Conservation (phyloP, 805 yeast genomes). For the Saturnispora saitoi region DNA sequence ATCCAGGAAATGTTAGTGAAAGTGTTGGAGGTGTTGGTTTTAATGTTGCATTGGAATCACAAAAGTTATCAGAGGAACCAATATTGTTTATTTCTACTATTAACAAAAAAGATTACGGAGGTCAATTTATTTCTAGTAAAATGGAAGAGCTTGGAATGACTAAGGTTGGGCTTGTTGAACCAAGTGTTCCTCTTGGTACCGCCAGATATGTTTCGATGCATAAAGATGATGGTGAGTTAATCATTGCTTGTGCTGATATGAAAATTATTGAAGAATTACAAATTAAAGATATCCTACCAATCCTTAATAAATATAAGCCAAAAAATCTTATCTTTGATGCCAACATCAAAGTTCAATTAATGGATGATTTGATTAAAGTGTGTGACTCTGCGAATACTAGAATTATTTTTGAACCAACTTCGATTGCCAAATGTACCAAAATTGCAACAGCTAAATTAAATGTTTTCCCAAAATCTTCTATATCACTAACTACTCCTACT, state of each 20-base stretch:
- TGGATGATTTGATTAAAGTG: conserved; percentile 30
- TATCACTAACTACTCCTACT: conserved; percentile 61
- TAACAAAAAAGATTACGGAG: conserved; percentile 48
- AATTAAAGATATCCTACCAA: conserved; percentile 32
- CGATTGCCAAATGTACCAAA: conserved; percentile 50
- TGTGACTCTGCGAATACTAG: conserved; percentile 20
- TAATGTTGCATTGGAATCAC: conserved; percentile 58
- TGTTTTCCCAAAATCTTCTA: conserved; percentile 40
- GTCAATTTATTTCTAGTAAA: conserved; percentile 30
- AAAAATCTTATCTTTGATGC: conserved; percentile 54
- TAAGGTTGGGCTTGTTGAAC: conserved; percentile 32
- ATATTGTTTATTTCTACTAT: conserved; percentile 44
- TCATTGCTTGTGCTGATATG: conserved; percentile 84
- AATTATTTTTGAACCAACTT: conserved; percentile 69
- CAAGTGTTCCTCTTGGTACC: conserved; percentile 29
- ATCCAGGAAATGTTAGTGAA: conserved; percentile 48
- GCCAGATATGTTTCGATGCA: conserved; percentile 74
- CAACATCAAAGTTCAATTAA: conserved; percentile 43
- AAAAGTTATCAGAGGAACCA: conserved; percentile 21
- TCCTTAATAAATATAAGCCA: conserved; percentile 38
- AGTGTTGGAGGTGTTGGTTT: conserved; percentile 81
- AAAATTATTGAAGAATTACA: conserved; percentile 48
- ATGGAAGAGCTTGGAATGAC: conserved; percentile 26
- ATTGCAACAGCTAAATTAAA: conserved; percentile 31
- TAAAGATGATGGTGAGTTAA: conserved; percentile 47